phyloP scores from a whole-genome alignment of 805 yeast species.

The Saccharomycopsis lassenensis region DNA sequence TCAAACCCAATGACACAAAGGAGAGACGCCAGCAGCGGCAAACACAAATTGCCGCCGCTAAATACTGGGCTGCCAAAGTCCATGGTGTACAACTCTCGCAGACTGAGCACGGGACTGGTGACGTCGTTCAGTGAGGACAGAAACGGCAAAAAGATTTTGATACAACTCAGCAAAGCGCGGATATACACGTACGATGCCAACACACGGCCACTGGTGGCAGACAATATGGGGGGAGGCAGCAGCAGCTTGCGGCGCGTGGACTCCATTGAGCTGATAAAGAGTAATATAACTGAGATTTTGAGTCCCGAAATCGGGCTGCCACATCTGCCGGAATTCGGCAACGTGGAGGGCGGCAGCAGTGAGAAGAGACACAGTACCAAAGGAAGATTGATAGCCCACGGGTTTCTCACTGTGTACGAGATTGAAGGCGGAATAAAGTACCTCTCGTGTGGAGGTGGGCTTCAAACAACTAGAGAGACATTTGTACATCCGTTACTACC shows the following conservation, averaged over 20 bases:
- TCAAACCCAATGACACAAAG: no score
- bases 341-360: background rate
- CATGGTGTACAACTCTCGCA: no score
- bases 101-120: no score
- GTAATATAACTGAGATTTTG: slow-evolving; percentile 12
- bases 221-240: no score
- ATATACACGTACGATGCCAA: slow-evolving; percentile 11
- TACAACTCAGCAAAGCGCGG: slow-evolving; percentile 3
- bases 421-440: slow-evolving; percentile 13
- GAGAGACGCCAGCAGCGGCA: no score
- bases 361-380: background rate
- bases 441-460: slow-evolving; percentile 13
- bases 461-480: slow-evolving; percentile 11
- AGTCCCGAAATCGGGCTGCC: background rate
- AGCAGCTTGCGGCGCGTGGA: slow-evolving; percentile 3
- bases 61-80: no score
- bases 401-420: slow-evolving; percentile 10
- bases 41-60: no score
- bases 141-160: slow-evolving; percentile 2
- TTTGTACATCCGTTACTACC: slow-evolving; percentile 16
- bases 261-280: slow-evolving; percentile 10
- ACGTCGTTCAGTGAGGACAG: no score
- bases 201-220: slow-evolving; percentile 1
- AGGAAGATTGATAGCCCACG: slow-evolving; percentile 12
- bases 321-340: background rate